Percentiles rank a stretch among this genome's conserved stretches.
These are phyloP conservation scores for Suillus subalutaceus DNA, from an alignment of 768 basidiomycete genomes.

Conservation along the genomic window DNA sequence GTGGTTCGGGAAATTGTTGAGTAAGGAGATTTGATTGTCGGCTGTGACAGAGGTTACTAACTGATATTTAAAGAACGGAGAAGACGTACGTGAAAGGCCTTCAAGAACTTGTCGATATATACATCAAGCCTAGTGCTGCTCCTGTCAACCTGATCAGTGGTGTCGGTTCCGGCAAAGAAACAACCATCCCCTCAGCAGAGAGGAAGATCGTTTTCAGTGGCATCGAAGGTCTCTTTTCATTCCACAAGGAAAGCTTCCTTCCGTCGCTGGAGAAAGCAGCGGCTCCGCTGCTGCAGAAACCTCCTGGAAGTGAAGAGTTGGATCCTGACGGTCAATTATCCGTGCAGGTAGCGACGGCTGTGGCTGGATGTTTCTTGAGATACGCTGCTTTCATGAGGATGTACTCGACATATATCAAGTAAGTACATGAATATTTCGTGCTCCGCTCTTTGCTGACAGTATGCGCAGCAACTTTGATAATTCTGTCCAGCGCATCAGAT, in stretches of 20 bases:
- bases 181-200: slow-evolving; percentile 82
- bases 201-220: slow-evolving; percentile 92
- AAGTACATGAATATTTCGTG: slow-evolving; percentile 32
- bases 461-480: slow-evolving; percentile 86
- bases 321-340: slow-evolving; percentile 79
- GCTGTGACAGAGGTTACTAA: slow-evolving; percentile 17
- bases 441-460: slow-evolving; percentile 18
- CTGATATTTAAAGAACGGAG: slow-evolving; percentile 67
- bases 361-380: slow-evolving; percentile 88
- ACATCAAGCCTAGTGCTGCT: slow-evolving; percentile 82
- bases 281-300: slow-evolving; percentile 60
- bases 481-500: slow-evolving; percentile 83
- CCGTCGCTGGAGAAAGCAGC: slow-evolving; percentile 86
- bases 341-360: slow-evolving; percentile 70
- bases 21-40: slow-evolving; percentile 50
- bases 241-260: slow-evolving; percentile 92
- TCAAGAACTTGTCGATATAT: slow-evolving; percentile 92
- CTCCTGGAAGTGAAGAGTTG: slow-evolving; percentile 45
- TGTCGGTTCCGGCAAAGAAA: slow-evolving; percentile 77
- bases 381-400: slow-evolving; percentile 99
- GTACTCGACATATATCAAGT: slow-evolving; percentile 99
- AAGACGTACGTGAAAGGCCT: slow-evolving; percentile 93
- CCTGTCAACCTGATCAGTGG: slow-evolving; percentile 71
- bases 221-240: slow-evolving; percentile 85
- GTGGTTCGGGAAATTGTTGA: slow-evolving; percentile 90